Evolutionary conservation across 2,329 filamentous ascomycete species (phyloP).

Genomic region (Gaeumannomyces sp.): DNA sequence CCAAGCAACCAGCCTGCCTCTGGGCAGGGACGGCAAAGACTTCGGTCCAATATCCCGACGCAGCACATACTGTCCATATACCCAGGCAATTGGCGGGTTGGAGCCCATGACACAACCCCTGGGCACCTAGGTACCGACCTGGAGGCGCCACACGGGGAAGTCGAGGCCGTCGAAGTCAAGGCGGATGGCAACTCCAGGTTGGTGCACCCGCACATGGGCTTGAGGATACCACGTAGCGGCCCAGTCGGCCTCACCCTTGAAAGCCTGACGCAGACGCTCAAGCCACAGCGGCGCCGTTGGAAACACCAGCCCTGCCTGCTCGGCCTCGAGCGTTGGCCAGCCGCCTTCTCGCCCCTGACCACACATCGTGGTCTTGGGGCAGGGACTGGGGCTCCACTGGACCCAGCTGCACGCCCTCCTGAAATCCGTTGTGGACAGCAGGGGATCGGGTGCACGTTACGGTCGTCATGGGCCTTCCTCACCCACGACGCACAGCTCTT

Average conservation of each 20-base stretch:
- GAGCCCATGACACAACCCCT: not conserved
- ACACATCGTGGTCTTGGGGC: too few species aligned
- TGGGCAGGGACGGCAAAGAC: not conserved
- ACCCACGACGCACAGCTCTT: not conserved
- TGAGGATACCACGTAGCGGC: too few species aligned
- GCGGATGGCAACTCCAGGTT: not conserved
- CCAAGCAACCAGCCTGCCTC: not conserved
- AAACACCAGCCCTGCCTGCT: not conserved
- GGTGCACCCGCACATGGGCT: too few species aligned
- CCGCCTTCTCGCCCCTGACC: not conserved
- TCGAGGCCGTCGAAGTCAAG: not conserved
- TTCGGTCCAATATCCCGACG: not conserved
- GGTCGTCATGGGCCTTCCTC: not conserved
- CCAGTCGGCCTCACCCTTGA: not conserved
- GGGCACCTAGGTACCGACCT: not conserved
- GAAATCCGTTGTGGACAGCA: not conserved
- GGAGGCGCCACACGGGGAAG: too few species aligned
- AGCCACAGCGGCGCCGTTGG: not conserved
- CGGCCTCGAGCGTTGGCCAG: not conserved
- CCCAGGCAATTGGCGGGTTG: too few species aligned
- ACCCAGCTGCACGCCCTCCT: not conserved
- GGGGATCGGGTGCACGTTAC: not conserved
- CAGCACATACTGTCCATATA: not conserved
- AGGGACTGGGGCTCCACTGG: not conserved
- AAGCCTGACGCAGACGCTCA: conserved; percentile 1